Base-by-base conservation (phyloP, 192 early-diverging fungal species). In the Blastocladiella britannica region DNA sequence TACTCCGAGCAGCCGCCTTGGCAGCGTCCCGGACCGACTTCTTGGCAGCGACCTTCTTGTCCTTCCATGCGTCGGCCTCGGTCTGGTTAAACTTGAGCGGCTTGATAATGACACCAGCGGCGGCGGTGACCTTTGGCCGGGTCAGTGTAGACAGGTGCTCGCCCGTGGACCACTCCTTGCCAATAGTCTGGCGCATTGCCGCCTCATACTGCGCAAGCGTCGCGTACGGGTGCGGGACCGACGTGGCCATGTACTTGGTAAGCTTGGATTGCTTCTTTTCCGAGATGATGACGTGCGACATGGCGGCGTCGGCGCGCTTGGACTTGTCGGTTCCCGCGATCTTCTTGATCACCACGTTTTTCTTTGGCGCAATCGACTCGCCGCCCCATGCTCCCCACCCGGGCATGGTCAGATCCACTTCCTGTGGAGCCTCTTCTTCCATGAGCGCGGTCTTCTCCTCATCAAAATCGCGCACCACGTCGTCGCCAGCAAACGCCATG, bases 121-220 rank as follows among this genome's bases (percentile, higher is more conserved):
- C 86, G 29, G 85, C 85, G 60, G 82, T 75, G 51, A 95, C 71
- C 20, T 82, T 74, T 23, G 93, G 93, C 70, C 81, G 75, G 55
- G 82, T 83, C 60, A 85, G 70, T 69, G 80, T 80, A 12, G 74
- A 70, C 66, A 82, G 82, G 4, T 82, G 73, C 47, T 72, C 72
- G 26, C 72, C 68, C 2, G 94, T 87, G 63, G 91, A 91, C 94
- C 94, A 97, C 70, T 97, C 92, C 64, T 82, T 84, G 52, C 94
- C 94, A n/a, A 97, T 58, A 28, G 94, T 92, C 52, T 76, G 71
- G 27, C 81, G 76, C 58, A 96, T 68, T 5, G 78, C 81, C 28
- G 79, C 72, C 64, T 97, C 92, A 66, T 96, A 96, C 68, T 94
- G 91, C 55, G 88, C 85, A 54, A 73, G 63, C 5, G 68, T 85